Base-by-base conservation (phyloP, 83 land plant species). In the Diphasiastrum complanatum region DNA sequence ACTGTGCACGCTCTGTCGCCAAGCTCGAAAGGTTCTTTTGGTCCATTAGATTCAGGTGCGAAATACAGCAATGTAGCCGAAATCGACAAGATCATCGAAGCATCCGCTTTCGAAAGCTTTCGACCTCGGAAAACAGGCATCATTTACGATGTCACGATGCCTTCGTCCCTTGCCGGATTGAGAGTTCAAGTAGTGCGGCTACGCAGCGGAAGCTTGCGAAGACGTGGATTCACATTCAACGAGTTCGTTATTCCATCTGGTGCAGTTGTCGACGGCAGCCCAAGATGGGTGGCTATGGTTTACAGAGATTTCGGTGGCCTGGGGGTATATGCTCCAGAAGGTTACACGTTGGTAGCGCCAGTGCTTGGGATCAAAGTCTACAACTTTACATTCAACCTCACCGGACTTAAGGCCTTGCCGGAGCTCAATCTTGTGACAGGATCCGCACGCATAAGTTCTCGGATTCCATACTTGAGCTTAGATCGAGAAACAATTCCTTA, bases 351-450 rank as follows among this genome's bases (percentile, higher is more conserved):
- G 5, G 59, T 55, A 26, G 20, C 35, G 14, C 59, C 59, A 0
- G 34, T 55, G 10, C 18, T 55, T 14, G 59, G 59, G 59, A 55
- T 55, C 10, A 25, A 30, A 19, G 59, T 55, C 35, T 55, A 55
- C 59, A n/a, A n/a, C n/a, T n/a, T n/a, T n/a, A 27, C 14, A 16
- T 31, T 35, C 26, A 55, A 55, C 19, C 35, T 55, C 14, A 27
- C 59, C 6, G 11, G 35, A 14, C 6, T 35, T 14, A 19, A 25
- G 28, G 59, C 59, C 5, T 18, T 50, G 22, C 59, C 59, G n/a
- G 59, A 55, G 34, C 34, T 55, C 11, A 35, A 19, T 12, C 31
- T 55, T 27, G 10, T 19, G 11, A 11, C 38, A 6, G 19, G 16
- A 26, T 31, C 35, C 18, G 19, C 26, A 16, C 26, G 31, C 19